Evolutionary conservation across 2,329 filamentous ascomycete genomes (phyloP), one percentile per base, ranked within the genome.

Genomic region (Davidsoniella neocaledoniae): DNA sequence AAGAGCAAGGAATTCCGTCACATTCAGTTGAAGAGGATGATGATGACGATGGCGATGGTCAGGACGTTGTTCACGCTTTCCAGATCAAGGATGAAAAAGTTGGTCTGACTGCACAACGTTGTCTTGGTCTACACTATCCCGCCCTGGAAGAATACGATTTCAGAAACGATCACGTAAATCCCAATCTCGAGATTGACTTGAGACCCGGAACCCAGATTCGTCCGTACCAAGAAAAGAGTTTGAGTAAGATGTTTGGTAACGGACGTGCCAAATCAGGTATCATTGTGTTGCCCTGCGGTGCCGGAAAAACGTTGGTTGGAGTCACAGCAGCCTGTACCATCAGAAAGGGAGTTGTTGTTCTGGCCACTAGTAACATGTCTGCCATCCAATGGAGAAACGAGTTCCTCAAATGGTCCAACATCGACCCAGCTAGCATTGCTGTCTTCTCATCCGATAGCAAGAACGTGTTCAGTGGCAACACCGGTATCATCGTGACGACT

Each of bases 191-290:
- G 51, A 98, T 98, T 57, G 90, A 96, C 62, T 70, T 96, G 45
- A 84, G 84, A 58, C 88, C 90, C 0, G 81, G 81, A 51, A 90
- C 88, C 0, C 83, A 90, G 59, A 96, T 96, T 61, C 80, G 90
- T 62, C 68, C 94, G 54, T 98, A 98, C 58, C 91, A 98, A 62
- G 91, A 98, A 64, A 94, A 95, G 67, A 94, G 87, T 56, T 70
- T 98, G 8, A 94, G 86, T 68, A 98, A 98, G 65, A 98, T 98
- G 91, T 98, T 98, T 62, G 90, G 91, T 61, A 98, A 98, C 61
- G 90, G 90, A 46, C 82, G 91, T 65, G 91, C 91, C 12, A 91
- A 94, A 68, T 95, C 87, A 64, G 91, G 91, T 51, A 93, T 98
- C 57, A 98, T 98, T 53, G 91, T 98, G 50, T 66, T 98, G 57